Percentiles rank a stretch among this genome's conserved stretches.
These are phyloP conservation scores for Funneliformis mosseae DNA, from an alignment of 192 early-diverging fungal genomes.

Conservation along the genomic window DNA sequence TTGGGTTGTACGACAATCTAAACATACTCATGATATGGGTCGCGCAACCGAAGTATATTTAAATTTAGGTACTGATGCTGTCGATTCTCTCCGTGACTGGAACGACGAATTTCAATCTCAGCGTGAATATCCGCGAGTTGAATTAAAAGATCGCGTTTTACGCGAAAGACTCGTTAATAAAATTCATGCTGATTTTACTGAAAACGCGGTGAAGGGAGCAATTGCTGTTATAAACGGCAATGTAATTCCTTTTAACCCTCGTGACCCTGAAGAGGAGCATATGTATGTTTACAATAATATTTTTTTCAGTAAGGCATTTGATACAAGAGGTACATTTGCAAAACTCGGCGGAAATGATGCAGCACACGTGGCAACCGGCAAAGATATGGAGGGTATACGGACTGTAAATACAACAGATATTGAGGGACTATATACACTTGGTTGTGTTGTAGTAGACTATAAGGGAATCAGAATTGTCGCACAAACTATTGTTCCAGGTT, in stretches of 20 bases:
- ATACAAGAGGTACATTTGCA: constrained; percentile 83
- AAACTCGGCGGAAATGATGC: constrained; percentile 85
- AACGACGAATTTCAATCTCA: constrained; percentile 95
- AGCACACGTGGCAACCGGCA: constrained; percentile 89
- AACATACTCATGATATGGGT: constrained; percentile 61
- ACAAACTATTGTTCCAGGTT: constrained; percentile 91
- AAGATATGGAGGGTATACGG: constrained; percentile 91
- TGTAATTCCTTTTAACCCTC: constrained; percentile 76
- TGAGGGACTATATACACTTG: constrained; percentile 85
- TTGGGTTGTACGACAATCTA: constrained; percentile 71
- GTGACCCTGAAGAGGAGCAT: constrained; percentile 71
- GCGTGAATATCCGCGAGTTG: constrained; percentile 76
- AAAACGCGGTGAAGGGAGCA: constrained; percentile 84
- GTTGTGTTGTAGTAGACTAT: constrained; percentile 91
- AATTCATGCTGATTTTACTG: constrained; percentile 88
- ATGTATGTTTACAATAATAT: constrained; percentile 97
- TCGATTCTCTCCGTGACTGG: constrained; percentile 86
- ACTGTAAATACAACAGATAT: constrained; percentile 72
- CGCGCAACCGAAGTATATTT: constrained; percentile 68
- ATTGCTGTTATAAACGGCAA: constrained; percentile 81
- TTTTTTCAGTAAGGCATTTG: constrained; percentile 89
- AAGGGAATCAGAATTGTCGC: constrained; percentile 89
- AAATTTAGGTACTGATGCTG: constrained; percentile 59
- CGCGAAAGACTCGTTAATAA: constrained; percentile 85
- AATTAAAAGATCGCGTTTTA: constrained; percentile 80